Percentiles rank a stretch among this genome's conserved stretches.
Evolutionary conservation across 306 rosid genomes (phyloP).

Genomic region (Vigna mungo): DNA sequence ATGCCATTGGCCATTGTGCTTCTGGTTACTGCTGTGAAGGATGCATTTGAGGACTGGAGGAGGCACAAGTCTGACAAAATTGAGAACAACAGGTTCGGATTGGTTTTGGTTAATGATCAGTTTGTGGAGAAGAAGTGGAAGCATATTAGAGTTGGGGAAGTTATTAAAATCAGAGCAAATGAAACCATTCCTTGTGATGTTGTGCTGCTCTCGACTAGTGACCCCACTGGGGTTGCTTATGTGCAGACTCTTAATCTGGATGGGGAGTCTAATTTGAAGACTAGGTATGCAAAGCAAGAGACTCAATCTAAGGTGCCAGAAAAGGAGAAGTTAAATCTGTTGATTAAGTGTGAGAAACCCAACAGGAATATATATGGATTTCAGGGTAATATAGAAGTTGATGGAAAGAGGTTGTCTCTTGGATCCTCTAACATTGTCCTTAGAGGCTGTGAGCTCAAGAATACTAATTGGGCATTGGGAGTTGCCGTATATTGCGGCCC

Average conservation of each 20-base stretch:
- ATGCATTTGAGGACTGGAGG: conserved; percentile 90
- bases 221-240: conserved; percentile 93
- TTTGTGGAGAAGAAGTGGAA: conserved; percentile 75
- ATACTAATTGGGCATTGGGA: conserved; percentile 83
- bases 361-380: conserved; percentile 94
- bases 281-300: conserved; percentile 92
- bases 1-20: conserved; percentile 86
- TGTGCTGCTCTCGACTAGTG: conserved; percentile 91
- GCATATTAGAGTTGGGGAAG: conserved; percentile 80
- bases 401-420: conserved; percentile 78
- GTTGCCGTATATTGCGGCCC: conserved; percentile 86
- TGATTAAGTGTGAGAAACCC: conserved; percentile 92
- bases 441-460: conserved; percentile 93
- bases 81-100: conserved; percentile 85
- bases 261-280: conserved; percentile 97
- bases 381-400: conserved; percentile 82
- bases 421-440: conserved; percentile 91
- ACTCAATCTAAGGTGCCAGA: conserved; percentile 71
- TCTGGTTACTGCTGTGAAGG: conserved; percentile 88
- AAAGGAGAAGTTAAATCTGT: conserved; percentile 63
- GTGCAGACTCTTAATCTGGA: conserved; percentile 92
- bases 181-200: conserved; percentile 92
- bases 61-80: conserved; percentile 81
- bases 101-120: conserved; percentile 64
- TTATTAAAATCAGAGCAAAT: conserved; percentile 65